Evolutionary conservation across 2,329 filamentous ascomycete genomes (phyloP), one percentile per base, ranked within the genome.

Genomic region (Rhynchosporium secalis): DNA sequence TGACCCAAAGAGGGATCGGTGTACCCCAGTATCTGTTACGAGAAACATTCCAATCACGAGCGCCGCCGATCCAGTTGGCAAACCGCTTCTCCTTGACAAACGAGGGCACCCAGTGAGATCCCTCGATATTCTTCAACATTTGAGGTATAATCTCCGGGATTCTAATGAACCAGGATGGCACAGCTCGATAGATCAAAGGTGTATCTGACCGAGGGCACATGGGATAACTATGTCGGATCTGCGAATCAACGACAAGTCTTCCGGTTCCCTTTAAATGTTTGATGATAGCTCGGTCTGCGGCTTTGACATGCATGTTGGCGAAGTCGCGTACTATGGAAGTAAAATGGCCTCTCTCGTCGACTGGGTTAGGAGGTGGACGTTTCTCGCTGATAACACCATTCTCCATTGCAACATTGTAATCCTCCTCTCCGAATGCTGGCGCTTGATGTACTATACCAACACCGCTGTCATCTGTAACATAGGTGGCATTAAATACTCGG

Each of bases 191-290:
- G 70, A 98, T 96, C 65, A 98, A 82, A 36, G 92, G 94, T 0
- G 91, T 97, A 74, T 97, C 94, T n/a, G 92, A 96, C 64, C 94
- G 86, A 78, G 90, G 92, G 76, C 94, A 97, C 84, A 94, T 94
- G 26, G 92, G 92, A 75, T 96, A 96, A 71, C 91, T 94, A 79
- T 98, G 94, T 73, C 84, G 91, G 65, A 96, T 84, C 76, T 96
- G 91, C 55, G 90, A 91, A 68, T 96, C 92, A 36, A 92, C 89
- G 41, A 96, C 82, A 57, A 97, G 75, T 59, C 92, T 86, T 13
- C 90, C 91, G 26, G 82, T 84, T 29, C 82, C 83, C 77, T 95
- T 96, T 38, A 98, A 80, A 71, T 93, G 79, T 78, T 96, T 96
- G 76, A 97, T 92, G 74, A 98, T 97, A 69, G 86, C 86, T 80